Evolutionary conservation across 2,329 filamentous ascomycete species (phyloP), one percentile per base, ranked within the genome.

Genomic region (Tolypocladium paradoxum): DNA sequence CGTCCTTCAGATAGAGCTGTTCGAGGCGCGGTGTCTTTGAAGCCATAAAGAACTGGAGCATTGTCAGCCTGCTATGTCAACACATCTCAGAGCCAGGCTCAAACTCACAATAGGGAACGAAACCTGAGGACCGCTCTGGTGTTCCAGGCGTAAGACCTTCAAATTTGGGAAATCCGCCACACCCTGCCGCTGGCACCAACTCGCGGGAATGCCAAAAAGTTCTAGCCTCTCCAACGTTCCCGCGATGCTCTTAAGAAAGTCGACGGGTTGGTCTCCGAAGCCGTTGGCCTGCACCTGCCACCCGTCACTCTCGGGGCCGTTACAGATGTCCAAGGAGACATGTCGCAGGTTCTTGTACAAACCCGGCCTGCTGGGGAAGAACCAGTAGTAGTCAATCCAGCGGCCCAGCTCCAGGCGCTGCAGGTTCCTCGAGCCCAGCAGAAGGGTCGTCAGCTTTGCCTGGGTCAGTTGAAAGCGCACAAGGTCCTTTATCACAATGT

Each of bases 1-100:
- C 56, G 9, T 64, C 63, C 24, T 59, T 59, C 34, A 70, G 53
- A 57, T 60, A 65, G 3, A 70, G 56, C 48, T 70, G 67, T 50
- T 70, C 61, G 14, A 70, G 40, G 0, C 54, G 56, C 12, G 64
- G 67, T n/a, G 61, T 62, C 38, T 62, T 63, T 1, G 48, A 27
- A 22, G 62, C 61, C 6, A 67, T 20, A 11, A 49, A 45, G 43
- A 66, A 61, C 67, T 70, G 22, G 6, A 4, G 4, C 8, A 11
- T 33, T 6, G 27, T 47, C 43, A 47, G 27, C 27, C 18, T n/a
- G 6, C 18, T 2, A n/a, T 5, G 12, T 5, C 24, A 9, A n/a
- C 11, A 16, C 8, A 12, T 24, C 11, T 11, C 43, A n/a, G n/a
- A 2, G 24, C 24, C 7, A 31, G 16, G 18, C 2, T n/a, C 8